A percentile compares a stretch with the other conserved stretches of the same genome.
These are phyloP conservation scores for Phyllosticta citribraziliensis DNA, from an alignment of 2,329 filamentous ascomycete species.

Conservation along the genomic window DNA sequence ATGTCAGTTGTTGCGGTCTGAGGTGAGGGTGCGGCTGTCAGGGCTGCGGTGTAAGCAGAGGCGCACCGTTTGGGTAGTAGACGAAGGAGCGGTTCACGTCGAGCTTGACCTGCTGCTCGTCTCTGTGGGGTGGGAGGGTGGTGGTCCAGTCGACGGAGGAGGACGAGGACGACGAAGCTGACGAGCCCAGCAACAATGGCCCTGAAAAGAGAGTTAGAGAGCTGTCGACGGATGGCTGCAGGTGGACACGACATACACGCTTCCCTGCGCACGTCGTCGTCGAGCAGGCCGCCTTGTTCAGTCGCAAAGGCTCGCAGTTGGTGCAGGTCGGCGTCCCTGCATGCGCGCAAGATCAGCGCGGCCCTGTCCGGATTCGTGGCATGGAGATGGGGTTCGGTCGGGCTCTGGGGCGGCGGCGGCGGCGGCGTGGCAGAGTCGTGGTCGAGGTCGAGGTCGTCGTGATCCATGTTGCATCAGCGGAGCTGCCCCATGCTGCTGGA, in stretches of 20 bases:
- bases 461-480: conserved; percentile 5
- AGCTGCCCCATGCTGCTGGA: conserved; percentile 1
- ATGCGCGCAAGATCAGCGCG: conserved; percentile 31
- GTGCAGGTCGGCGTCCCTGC: conserved; percentile 29
- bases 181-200: conserved; percentile 46
- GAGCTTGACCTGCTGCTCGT: conserved; percentile 84
- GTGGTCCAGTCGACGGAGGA: conserved; percentile 39
- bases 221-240: conserved; percentile 6
- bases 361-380: conserved; percentile 17
- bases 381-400: background rate
- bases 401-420: background rate
- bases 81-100: conserved; percentile 97
- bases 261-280: conserved; percentile 51
- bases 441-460: background rate
- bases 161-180: background rate
- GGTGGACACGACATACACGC: conserved; percentile 56
- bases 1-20: conserved; percentile 11
- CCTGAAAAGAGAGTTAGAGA: conserved; percentile 34
- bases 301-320: conserved; percentile 33
- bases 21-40: background rate
- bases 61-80: conserved; percentile 77
- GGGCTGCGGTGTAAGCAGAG: background rate
- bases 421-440: background rate
- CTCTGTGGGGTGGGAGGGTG: conserved; percentile 64
- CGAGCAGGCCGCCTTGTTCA: conserved; percentile 35